phyloP scores from a whole-genome alignment of 1,284 basidiomycete genomes.

The Hortiboletus rubellus region DNA sequence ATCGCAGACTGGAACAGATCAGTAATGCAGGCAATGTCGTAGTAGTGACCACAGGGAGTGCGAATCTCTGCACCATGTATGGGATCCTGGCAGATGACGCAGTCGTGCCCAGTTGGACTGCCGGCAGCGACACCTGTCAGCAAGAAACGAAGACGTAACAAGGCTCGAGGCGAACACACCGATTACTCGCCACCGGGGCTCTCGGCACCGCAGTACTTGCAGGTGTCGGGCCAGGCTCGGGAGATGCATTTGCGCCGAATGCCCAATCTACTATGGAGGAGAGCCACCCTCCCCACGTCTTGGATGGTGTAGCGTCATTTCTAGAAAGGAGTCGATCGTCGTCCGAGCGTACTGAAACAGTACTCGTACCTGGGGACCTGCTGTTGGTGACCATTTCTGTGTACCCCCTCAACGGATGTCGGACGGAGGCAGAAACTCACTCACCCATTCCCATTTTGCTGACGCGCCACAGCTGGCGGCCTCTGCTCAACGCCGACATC shows the following conservation, averaged over 20 bases:
- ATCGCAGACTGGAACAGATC: conserved; percentile 41
- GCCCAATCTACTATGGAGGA: conserved; percentile 6
- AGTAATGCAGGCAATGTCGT: conserved; percentile 41
- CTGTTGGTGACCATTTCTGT: conserved; percentile 5
- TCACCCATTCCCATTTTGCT: conserved; percentile 3
- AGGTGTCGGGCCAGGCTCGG: background rate
- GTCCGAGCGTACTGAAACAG: background rate
- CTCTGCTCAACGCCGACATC: background rate
- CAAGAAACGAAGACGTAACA: background rate
- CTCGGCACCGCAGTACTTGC: background rate
- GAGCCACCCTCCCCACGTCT: conserved; percentile 29
- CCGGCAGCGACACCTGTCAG: background rate
- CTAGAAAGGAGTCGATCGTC: background rate
- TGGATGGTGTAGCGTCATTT: background rate
- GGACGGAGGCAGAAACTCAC: background rate
- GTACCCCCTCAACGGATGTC: background rate
- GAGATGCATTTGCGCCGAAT: background rate
- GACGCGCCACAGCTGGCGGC: background rate
- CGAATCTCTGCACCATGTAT: conserved; percentile 35
- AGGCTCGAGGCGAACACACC: conserved; percentile 10
- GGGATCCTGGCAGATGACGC: conserved; percentile 39
- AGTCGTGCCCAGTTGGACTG: conserved; percentile 38
- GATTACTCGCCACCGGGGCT: background rate
- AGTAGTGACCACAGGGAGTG: conserved; percentile 43
- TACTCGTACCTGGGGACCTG: conserved; percentile 15